Percentiles rank a stretch among this genome's conserved stretches.
These are phyloP conservation scores for Cystobasidium slooffiae DNA, from an alignment of 1,284 basidiomycete genomes.

Conservation along the genomic window DNA sequence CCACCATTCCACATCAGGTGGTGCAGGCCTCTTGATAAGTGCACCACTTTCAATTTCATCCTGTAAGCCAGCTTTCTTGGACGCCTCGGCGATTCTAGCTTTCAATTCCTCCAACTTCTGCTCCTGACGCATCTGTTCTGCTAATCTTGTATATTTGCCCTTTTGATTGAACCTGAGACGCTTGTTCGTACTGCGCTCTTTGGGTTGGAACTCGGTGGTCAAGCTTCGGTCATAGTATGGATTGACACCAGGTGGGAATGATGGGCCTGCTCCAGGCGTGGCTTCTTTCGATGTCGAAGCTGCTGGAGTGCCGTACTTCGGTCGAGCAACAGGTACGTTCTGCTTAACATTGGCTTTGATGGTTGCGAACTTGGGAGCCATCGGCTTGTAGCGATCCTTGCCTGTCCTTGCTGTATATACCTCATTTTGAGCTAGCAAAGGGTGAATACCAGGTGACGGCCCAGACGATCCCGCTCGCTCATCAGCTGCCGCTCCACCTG, in stretches of 20 bases:
- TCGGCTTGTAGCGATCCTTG: slow-evolving; percentile 89
- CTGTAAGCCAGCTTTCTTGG: slow-evolving; percentile 89
- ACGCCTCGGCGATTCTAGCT: slow-evolving; percentile 86
- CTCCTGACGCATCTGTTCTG: slow-evolving; percentile 81
- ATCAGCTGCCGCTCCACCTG: slow-evolving; percentile 17
- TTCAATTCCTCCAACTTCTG: slow-evolving; percentile 79
- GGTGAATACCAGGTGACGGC: slow-evolving; percentile 63
- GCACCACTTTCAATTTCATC: slow-evolving; percentile 74
- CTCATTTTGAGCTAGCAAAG: slow-evolving; percentile 61
- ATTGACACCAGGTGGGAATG: slow-evolving; percentile 45
- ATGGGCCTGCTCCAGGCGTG: slow-evolving; percentile 23
- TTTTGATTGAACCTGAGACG: slow-evolving; percentile 81
- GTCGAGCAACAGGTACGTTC: slow-evolving; percentile 20
- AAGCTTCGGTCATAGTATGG: slow-evolving; percentile 56
- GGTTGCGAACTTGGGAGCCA: slow-evolving; percentile 95
- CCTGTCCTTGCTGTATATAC: slow-evolving; percentile 59
- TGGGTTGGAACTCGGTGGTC: slow-evolving; percentile 70
- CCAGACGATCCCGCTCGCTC: slow-evolving; percentile 56
- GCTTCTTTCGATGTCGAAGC: slow-evolving; percentile 38
- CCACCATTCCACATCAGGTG: slow-evolving; percentile 97
- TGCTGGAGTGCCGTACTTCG: slow-evolving; percentile 11
- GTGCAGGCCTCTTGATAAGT: slow-evolving; percentile 68
- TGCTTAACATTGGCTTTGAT: slow-evolving; percentile 79
- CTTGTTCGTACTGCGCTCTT: slow-evolving; percentile 61
- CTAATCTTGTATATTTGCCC: slow-evolving; percentile 85